A percentile compares a stretch with the other conserved stretches of the same genome.
phyloP scores from a whole-genome alignment of 2,329 filamentous ascomycete genomes.

The Colletotrichum lini region DNA sequence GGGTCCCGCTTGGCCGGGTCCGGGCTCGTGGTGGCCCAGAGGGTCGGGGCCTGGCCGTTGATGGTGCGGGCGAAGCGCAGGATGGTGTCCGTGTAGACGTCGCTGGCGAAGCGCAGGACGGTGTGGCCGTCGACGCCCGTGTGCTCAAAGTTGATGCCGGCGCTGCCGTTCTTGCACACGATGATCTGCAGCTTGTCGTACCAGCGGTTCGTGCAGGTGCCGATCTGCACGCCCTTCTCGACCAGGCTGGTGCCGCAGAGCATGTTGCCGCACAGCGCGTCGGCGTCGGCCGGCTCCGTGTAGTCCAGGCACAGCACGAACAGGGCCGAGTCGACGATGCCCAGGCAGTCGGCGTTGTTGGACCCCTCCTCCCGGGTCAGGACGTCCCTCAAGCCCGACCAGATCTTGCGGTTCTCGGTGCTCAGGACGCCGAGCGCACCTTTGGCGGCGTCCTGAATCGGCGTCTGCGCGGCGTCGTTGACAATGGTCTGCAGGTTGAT shows the following conservation, averaged over 20 bases:
- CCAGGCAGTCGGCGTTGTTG: conserved; percentile 96
- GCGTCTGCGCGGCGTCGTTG: conserved; percentile 89
- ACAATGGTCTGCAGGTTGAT: conserved; percentile 94
- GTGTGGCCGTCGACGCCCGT: conserved; percentile 98
- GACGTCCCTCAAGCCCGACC: conserved; percentile 92
- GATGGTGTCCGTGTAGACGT: conserved; percentile 98
- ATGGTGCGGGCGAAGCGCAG: conserved; percentile 95
- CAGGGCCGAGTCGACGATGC: conserved; percentile 93
- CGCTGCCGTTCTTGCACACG: conserved; percentile 98
- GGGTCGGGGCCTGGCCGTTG: conserved; percentile 90
- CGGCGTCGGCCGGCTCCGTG: conserved; percentile 84
- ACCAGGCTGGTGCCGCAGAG: conserved; percentile 95
- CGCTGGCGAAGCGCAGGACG: conserved; percentile 94
- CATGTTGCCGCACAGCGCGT: conserved; percentile 97
- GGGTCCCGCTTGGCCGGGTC: conserved; percentile 94
- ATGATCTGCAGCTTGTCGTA: conserved; percentile 99
- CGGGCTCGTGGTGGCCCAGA: conserved; percentile 92
- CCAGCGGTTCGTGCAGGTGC: conserved; percentile 98
- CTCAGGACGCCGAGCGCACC: conserved; percentile 92
- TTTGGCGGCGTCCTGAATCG: conserved; percentile 96
- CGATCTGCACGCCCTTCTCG: conserved; percentile 93
- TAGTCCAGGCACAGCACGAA: conserved; percentile 96
- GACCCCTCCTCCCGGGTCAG: conserved; percentile 88
- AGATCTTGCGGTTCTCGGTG: conserved; percentile 96
- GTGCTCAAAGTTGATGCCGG: conserved; percentile 99